phyloP scores from a whole-genome alignment of 331 rosid species.

The Pyracantha coccinea region DNA sequence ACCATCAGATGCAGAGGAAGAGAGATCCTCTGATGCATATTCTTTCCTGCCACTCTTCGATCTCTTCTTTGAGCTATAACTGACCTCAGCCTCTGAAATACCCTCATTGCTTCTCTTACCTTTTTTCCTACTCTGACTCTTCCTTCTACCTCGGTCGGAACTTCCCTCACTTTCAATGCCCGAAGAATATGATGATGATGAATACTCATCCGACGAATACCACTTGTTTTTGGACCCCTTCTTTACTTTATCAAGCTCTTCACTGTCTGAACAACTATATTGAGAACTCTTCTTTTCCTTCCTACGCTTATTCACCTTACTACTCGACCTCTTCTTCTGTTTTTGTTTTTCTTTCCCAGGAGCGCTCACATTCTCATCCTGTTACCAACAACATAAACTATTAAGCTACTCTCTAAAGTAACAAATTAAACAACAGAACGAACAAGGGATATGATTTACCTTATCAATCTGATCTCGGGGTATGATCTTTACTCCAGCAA shows the following conservation, averaged over 20 bases:
- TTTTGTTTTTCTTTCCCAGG: constrained; percentile 27
- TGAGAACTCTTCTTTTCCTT: constrained; percentile 32
- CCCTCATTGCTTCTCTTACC: constrained; percentile 30
- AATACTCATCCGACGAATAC: constrained; percentile 51
- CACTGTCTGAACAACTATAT: constrained; percentile 50
- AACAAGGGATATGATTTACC: constrained; percentile 6
- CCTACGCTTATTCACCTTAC: constrained; percentile 25
- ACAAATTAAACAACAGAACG: background rate
- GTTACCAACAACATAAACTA: background rate
- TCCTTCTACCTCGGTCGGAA: constrained; percentile 24
- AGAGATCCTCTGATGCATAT: constrained; percentile 27
- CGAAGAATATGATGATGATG: constrained; percentile 36
- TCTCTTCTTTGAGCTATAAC: constrained; percentile 22
- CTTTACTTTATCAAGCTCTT: constrained; percentile 35
- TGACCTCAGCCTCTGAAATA: constrained; percentile 20
- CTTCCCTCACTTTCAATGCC: constrained; percentile 38
- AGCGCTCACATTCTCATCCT: constrained; percentile 32
- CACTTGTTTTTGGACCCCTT: constrained; percentile 54
- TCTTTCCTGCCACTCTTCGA: constrained; percentile 22
- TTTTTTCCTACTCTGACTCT: constrained; percentile 23
- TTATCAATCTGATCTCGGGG: constrained; percentile 57
- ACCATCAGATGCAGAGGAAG: constrained; percentile 14
- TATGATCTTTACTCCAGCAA: constrained; percentile 70
- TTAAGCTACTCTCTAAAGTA: background rate
- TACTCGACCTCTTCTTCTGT: constrained; percentile 32